These are phyloP conservation scores for Draba incana DNA, from an alignment of 345 rosid species.

Conservation along the genomic window DNA sequence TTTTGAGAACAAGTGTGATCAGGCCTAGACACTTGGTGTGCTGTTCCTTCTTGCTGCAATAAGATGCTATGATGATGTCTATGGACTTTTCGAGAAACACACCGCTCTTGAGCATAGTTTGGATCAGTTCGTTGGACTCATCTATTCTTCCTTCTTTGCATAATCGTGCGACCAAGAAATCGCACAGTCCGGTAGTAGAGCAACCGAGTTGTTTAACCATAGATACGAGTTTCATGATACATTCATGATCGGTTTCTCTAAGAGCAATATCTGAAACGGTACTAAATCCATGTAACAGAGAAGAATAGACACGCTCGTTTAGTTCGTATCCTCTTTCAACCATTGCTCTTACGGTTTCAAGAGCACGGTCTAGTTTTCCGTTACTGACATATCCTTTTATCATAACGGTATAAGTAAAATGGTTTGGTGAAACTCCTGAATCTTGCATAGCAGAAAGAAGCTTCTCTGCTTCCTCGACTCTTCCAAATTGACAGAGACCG, in stretches of 20 bases:
- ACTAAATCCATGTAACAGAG: slow-evolving; percentile 41
- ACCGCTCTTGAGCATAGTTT: slow-evolving; percentile 33
- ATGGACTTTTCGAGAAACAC: slow-evolving; percentile 46
- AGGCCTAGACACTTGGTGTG: slow-evolving; percentile 41
- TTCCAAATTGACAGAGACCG: slow-evolving; percentile 52
- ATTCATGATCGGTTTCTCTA: slow-evolving; percentile 44
- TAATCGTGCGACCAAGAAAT: slow-evolving; percentile 41
- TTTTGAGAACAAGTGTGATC: slow-evolving; percentile 37
- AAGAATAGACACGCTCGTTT: slow-evolving; percentile 41
- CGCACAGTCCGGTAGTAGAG: slow-evolving; percentile 38
- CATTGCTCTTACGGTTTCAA: slow-evolving; percentile 47
- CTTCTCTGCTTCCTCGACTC: slow-evolving; percentile 49
- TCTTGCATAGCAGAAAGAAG: slow-evolving; percentile 46
- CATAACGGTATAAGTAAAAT: slow-evolving; percentile 49
- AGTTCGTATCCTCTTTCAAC: slow-evolving; percentile 47
- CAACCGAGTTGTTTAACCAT: slow-evolving; percentile 44
- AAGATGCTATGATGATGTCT: slow-evolving; percentile 43
- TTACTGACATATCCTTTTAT: slow-evolving; percentile 47
- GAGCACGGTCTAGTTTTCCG: slow-evolving; percentile 46
- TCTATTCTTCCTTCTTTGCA: slow-evolving; percentile 47
- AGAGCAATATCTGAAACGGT: slow-evolving; percentile 19
- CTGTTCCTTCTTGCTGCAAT: slow-evolving; percentile 40
- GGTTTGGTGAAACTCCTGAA: slow-evolving; percentile 52
- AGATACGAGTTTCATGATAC: slow-evolving; percentile 35
- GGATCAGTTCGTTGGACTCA: slow-evolving; percentile 40